Conservation (phyloP, 106 monocot genomes). For the Hemerocallis citrina region DNA sequence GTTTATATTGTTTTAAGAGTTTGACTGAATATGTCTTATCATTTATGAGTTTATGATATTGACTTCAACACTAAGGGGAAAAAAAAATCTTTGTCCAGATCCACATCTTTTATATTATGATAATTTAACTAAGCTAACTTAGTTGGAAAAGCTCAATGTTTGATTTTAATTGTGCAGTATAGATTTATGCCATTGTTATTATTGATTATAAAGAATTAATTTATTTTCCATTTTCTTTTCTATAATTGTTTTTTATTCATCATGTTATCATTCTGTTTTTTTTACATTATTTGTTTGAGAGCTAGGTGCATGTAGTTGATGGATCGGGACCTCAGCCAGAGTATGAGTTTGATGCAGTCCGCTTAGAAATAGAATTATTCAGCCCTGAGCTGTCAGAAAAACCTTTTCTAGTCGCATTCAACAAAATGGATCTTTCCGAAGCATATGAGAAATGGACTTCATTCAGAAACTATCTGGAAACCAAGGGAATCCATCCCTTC, state of each 20-base stretch:
- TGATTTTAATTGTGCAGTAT: neutral
- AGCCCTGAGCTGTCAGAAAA: slow-evolving; percentile 84
- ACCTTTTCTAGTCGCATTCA: slow-evolving; percentile 77
- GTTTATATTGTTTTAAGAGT: too few species aligned
- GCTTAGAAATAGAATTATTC: slow-evolving; percentile 90
- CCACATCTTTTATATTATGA: too few species aligned
- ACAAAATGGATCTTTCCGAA: slow-evolving; percentile 97
- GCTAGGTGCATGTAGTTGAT: slow-evolving; percentile 94
- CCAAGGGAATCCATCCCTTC: slow-evolving; percentile 40
- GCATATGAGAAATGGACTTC: slow-evolving; percentile 77
- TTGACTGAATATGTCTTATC: too few species aligned
- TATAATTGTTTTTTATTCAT: neutral
- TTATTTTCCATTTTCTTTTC: slow-evolving; percentile 4
- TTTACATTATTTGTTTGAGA: neutral
- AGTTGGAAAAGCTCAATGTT: too few species aligned
- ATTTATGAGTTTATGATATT: too few species aligned
- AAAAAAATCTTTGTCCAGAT: too few species aligned
- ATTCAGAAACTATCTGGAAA: slow-evolving; percentile 50
- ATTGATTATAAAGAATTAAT: too few species aligned
- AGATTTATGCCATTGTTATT: too few species aligned
- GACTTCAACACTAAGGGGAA: too few species aligned
- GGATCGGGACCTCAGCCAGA: slow-evolving; percentile 84
- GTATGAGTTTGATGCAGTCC: slow-evolving; percentile 96
- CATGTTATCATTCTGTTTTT: neutral
- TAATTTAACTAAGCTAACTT: too few species aligned